Percentiles rank a stretch among this genome's conserved stretches.
phyloP scores from a whole-genome alignment of 1,139 yeast species.

The Geotrichum carabidarum region DNA sequence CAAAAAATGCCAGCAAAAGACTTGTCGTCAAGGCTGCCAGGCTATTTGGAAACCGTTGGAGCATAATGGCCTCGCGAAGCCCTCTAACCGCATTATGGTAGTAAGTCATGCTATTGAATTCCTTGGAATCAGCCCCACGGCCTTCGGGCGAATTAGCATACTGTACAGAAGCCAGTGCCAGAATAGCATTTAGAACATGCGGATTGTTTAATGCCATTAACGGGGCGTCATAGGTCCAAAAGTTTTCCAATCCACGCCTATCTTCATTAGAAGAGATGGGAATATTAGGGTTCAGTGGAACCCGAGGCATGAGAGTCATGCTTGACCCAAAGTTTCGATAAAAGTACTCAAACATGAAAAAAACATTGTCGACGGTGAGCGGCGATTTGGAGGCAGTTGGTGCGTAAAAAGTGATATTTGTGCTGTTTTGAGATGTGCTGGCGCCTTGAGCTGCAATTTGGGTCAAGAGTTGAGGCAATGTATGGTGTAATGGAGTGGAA shows the following conservation, averaged over 20 bases:
- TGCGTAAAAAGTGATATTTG: not conserved
- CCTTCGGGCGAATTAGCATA: constrained; percentile 3
- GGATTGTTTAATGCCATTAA: constrained; percentile 15
- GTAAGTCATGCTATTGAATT: constrained; percentile 11
- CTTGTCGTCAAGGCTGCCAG: constrained; percentile 18
- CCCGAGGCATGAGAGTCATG: constrained; percentile 3
- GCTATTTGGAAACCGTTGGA: constrained; percentile 2
- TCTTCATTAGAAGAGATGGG: not conserved
- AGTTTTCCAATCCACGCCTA: constrained; percentile 15
- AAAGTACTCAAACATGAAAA: constrained; percentile 7
- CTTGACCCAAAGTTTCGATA: constrained; percentile 4
- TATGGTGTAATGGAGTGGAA: not conserved
- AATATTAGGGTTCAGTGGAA: not conserved
- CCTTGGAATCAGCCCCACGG: not conserved
- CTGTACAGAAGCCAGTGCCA: constrained; percentile 14
- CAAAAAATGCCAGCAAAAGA: constrained; percentile 18
- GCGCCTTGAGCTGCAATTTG: not conserved
- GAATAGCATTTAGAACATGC: constrained; percentile 16
- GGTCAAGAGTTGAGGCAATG: not conserved
- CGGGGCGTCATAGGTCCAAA: constrained; percentile 20
- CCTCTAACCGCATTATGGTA: constrained; percentile 12
- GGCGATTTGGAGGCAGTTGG: constrained; percentile 5
- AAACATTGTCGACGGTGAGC: not conserved
- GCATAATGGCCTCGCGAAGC: constrained; percentile 9
- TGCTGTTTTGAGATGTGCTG: not conserved